Conservation (phyloP, 352 stramenopile genomes). For the Phytophthora gonapodyides region DNA sequence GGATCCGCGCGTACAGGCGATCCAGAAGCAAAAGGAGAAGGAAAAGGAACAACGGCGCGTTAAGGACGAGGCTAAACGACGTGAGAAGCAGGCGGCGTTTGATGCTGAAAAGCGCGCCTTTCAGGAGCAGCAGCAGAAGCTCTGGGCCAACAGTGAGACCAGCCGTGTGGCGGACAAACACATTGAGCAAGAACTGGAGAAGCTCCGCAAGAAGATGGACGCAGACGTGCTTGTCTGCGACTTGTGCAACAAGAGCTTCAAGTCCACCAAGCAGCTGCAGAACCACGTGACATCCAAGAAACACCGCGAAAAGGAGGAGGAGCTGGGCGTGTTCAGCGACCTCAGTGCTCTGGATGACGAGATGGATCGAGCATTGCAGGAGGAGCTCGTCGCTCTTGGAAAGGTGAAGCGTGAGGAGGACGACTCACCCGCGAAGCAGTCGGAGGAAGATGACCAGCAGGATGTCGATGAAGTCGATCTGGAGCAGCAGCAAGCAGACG, state of each 20-base stretch:
- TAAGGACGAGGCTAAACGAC: conserved; percentile 60
- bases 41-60: conserved; percentile 52
- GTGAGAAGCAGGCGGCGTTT: conserved; percentile 61
- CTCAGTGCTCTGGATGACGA: conserved; percentile 63
- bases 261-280: conserved; percentile 80
- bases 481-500: conserved; percentile 41
- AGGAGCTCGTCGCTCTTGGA: conserved; percentile 51
- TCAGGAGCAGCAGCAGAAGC: conserved; percentile 67
- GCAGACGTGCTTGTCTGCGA: conserved; percentile 73
- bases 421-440: not conserved
- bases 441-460: conserved; percentile 19
- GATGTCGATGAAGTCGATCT: conserved; percentile 11
- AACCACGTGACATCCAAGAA: conserved; percentile 86
- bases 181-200: conserved; percentile 70
- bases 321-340: conserved; percentile 67
- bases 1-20: conserved; percentile 68
- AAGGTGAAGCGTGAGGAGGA: conserved; percentile 32
- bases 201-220: conserved; percentile 69
- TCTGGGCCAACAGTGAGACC: conserved; percentile 55
- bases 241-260: conserved; percentile 85
- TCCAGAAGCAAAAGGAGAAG: conserved; percentile 72
- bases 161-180: conserved; percentile 56
- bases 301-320: conserved; percentile 73
- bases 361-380: conserved; percentile 61
- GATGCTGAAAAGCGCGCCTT: conserved; percentile 67